These are phyloP conservation scores for Kockovaella imperatae DNA, from an alignment of 768 basidiomycete genomes.

Conservation along the genomic window DNA sequence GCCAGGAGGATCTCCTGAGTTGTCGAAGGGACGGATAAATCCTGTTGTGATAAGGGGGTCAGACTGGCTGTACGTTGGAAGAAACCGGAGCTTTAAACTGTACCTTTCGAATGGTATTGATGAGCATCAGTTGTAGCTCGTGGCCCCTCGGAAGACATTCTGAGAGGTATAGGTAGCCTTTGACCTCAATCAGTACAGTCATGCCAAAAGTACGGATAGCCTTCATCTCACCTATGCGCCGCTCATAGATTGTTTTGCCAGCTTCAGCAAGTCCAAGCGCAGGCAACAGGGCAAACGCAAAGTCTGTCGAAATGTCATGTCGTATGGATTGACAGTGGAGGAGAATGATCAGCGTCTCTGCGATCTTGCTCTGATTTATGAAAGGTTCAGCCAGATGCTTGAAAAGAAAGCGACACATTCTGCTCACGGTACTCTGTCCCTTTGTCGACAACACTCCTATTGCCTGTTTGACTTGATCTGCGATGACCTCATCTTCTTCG, in stretches of 20 bases:
- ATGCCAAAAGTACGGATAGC: not conserved
- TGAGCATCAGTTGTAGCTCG: slow-evolving; percentile 29
- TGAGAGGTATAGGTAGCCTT: slow-evolving; percentile 34
- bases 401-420: not conserved
- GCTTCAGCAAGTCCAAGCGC: slow-evolving; percentile 27
- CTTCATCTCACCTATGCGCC: slow-evolving; percentile 24
- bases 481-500: slow-evolving; percentile 26
- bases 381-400: not conserved
- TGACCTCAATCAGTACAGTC: not conserved
- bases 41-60: slow-evolving; percentile 9
- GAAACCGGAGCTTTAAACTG: not conserved
- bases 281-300: slow-evolving; percentile 20
- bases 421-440: slow-evolving; percentile 13
- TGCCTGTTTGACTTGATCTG: slow-evolving; percentile 8
- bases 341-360: slow-evolving; percentile 27
- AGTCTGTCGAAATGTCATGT: not conserved
- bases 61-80: not conserved
- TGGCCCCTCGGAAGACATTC: slow-evolving; percentile 25
- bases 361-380: slow-evolving; percentile 13
- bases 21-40: slow-evolving; percentile 13
- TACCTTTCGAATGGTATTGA: slow-evolving; percentile 40
- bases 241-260: slow-evolving; percentile 17
- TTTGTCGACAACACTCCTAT: slow-evolving; percentile 5
- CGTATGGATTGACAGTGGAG: slow-evolving; percentile 20
- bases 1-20: slow-evolving; percentile 20